These are phyloP conservation scores for Aspergillus sparsus DNA, from an alignment of 495 filamentous ascomycete species.

Conservation along the genomic window DNA sequence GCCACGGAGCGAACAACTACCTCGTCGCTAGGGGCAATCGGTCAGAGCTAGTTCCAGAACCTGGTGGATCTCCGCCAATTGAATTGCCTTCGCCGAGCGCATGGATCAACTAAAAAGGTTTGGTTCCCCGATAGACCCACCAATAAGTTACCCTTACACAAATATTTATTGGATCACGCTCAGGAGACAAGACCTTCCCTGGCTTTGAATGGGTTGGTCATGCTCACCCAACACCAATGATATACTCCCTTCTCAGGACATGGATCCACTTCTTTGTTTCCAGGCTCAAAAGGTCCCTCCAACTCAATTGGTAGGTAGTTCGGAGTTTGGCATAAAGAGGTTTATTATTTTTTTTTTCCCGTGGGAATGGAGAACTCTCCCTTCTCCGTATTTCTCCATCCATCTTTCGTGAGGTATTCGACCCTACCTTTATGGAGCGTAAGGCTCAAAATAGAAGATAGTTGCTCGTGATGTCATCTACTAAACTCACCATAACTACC, in stretches of 20 bases:
- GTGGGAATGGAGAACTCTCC: too few relatives aligned
- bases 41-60: slow-evolving; percentile 15
- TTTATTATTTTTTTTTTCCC: too few relatives aligned
- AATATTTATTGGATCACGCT: slow-evolving; percentile 12
- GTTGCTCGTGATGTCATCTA: too few relatives aligned
- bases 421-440: too few relatives aligned
- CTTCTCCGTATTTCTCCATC: too few relatives aligned
- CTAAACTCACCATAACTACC: too few relatives aligned
- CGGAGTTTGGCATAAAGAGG: too few relatives aligned
- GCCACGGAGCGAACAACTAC: background rate
- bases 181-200: background rate
- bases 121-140: background rate
- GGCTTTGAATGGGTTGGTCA: background rate
- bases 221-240: background rate
- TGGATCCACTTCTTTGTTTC: slow-evolving; percentile 4
- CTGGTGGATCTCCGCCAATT: slow-evolving; percentile 18
- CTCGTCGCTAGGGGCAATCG: slow-evolving; percentile 30
- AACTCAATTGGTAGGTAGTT: too few relatives aligned
- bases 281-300: background rate
- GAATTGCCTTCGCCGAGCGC: slow-evolving; percentile 7
- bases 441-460: too few relatives aligned
- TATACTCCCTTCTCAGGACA: background rate
- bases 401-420: too few relatives aligned
- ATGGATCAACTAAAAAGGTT: slow-evolving; percentile 11
- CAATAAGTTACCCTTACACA: background rate